These are phyloP conservation scores for Lindgomyces ingoldianus DNA, from an alignment of 495 filamentous ascomycete species.

Conservation along the genomic window DNA sequence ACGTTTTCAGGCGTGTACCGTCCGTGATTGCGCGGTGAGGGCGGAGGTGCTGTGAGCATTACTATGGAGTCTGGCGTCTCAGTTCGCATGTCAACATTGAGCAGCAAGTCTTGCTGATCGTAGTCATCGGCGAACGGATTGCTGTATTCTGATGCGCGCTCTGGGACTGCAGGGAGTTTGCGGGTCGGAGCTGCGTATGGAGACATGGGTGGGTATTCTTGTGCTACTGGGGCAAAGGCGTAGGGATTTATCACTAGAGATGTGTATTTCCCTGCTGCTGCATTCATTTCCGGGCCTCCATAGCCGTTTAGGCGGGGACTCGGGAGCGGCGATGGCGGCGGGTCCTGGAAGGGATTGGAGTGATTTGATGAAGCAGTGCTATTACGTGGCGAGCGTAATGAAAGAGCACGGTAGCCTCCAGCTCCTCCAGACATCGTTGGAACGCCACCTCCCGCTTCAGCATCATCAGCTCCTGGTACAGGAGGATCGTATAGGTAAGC, in stretches of 20 bases:
- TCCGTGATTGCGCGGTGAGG: background rate
- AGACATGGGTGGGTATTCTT: slow-evolving; percentile 28
- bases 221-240: slow-evolving; percentile 8
- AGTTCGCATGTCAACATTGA: slow-evolving; percentile 16
- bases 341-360: slow-evolving; percentile 26
- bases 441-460: slow-evolving; percentile 21
- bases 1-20: background rate
- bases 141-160: slow-evolving; percentile 3
- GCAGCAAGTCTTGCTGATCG: slow-evolving; percentile 29
- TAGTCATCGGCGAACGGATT: slow-evolving; percentile 17
- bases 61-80: slow-evolving; percentile 29
- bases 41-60: slow-evolving; percentile 21
- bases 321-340: slow-evolving; percentile 3
- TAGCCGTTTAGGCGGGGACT: slow-evolving; percentile 12
- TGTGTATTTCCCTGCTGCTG: slow-evolving; percentile 1
- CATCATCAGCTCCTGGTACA: slow-evolving; percentile 17
- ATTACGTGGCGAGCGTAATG: slow-evolving; percentile 12
- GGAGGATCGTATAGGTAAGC: slow-evolving; percentile 37
- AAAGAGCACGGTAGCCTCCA: slow-evolving; percentile 11
- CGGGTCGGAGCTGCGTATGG: slow-evolving; percentile 14
- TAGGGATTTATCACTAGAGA: slow-evolving; percentile 20
- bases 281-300: background rate
- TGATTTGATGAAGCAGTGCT: slow-evolving; percentile 1
- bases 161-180: background rate
- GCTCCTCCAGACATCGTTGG: slow-evolving; percentile 30